Evolutionary conservation across 495 filamentous ascomycete species (phyloP).

Genomic region (Durotheca rogersii): DNA sequence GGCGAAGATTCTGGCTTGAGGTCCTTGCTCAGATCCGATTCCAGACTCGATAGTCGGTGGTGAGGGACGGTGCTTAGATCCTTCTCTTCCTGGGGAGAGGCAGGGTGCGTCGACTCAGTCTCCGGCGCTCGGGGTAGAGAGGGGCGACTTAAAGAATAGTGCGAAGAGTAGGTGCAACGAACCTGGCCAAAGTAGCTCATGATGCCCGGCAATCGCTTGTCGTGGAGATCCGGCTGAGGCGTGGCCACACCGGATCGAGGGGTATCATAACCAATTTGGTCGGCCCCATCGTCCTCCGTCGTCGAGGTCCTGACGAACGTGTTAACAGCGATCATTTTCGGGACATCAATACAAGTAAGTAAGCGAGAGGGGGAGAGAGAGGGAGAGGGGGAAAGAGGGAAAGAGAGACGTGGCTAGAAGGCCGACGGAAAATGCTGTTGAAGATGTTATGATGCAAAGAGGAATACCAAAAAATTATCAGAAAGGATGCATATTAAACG

Average conservation of each 20-base stretch:
- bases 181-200: conserved; percentile 97
- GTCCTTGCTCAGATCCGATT: conserved; percentile 32
- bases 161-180: conserved; percentile 67
- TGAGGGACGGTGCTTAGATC: conserved; percentile 32
- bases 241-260: conserved; percentile 85
- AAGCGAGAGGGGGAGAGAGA: conserved; percentile 2
- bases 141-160: conserved; percentile 40
- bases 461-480: conserved; percentile 27
- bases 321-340: conserved; percentile 46
- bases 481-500: conserved; percentile 25
- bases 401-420: conserved; percentile 5
- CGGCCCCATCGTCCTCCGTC: conserved; percentile 66
- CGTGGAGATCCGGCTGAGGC: conserved; percentile 81
- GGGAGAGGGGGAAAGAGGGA: conserved; percentile 7
- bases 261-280: conserved; percentile 78
- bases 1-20: conserved; percentile 46
- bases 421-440: conserved; percentile 9
- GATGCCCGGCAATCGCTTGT: conserved; percentile 88
- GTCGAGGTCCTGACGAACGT: conserved; percentile 48
- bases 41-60: conserved; percentile 25
- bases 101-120: conserved; percentile 38
- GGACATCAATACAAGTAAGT: background rate
- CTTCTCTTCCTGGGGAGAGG: conserved; percentile 39
- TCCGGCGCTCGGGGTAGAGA: conserved; percentile 41
- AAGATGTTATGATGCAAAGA: conserved; percentile 2